Conservation (phyloP, 2,329 filamentous ascomycete species). For the Monilinia vaccinii-corymbosi region DNA sequence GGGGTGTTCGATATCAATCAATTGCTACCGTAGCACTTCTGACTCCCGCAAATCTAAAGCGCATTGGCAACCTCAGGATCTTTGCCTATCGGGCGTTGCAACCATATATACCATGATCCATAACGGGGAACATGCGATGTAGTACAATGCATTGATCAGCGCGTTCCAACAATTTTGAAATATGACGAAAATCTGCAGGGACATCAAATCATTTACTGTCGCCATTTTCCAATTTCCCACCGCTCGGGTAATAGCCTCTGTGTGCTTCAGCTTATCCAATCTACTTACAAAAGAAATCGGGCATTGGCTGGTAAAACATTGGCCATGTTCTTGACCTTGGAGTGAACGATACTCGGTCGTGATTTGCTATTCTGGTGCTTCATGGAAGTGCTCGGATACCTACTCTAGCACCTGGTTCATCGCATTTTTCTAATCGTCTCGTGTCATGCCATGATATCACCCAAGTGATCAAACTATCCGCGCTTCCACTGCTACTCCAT, state of each 20-base stretch:
- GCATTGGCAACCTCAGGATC: not conserved
- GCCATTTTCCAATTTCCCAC: not conserved
- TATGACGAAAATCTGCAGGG: not conserved
- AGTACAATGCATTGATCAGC: not conserved
- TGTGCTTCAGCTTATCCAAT: not conserved
- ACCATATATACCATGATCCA: not conserved
- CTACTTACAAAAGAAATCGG: not conserved
- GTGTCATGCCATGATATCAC: not conserved
- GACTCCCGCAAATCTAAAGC: not conserved
- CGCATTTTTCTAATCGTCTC: not conserved
- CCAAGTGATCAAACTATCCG: not conserved
- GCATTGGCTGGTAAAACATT: not conserved
- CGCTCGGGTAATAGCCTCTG: not conserved
- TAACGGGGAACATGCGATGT: not conserved
- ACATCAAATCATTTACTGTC: not conserved
- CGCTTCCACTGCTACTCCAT: not conserved
- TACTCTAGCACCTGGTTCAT: no score
- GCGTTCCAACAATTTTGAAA: not conserved
- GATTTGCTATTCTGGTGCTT: not conserved
- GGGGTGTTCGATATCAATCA: not conserved
- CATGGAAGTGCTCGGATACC: not conserved
- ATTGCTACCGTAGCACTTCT: not conserved
- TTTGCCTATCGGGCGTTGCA: not conserved
- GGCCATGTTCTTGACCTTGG: not conserved
- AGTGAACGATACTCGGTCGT: not conserved